phyloP scores from a whole-genome alignment of 2,329 filamentous ascomycete genomes.

The Cytospora mali region DNA sequence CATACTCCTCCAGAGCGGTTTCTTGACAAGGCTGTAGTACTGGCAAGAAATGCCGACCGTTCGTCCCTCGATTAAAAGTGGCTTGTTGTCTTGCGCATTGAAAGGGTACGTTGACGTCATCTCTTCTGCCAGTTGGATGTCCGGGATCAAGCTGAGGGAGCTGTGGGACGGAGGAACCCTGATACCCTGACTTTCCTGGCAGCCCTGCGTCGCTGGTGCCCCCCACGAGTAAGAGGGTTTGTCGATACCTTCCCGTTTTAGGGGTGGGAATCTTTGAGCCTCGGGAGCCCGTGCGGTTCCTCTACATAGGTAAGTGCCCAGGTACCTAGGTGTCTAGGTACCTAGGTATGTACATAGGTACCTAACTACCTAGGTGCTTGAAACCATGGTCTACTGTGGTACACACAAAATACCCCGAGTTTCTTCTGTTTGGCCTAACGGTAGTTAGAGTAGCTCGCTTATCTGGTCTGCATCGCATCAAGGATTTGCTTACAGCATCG shows the following conservation, averaged over 20 bases:
- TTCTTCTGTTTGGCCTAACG: neutral
- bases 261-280: neutral
- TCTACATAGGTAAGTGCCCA: neutral
- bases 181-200: too few relatives aligned
- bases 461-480: neutral
- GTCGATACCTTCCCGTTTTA: neutral
- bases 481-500: neutral
- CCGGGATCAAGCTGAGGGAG: neutral
- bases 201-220: too few relatives aligned
- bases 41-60: neutral
- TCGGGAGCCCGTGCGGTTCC: neutral
- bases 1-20: neutral
- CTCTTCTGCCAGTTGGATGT: neutral
- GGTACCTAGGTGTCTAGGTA: constrained; percentile 1
- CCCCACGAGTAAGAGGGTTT: neutral
- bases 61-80: neutral
- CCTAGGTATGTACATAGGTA: neutral
- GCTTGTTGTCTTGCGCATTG: neutral
- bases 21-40: too few relatives aligned
- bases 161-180: neutral
- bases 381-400: neutral
- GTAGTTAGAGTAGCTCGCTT: neutral
- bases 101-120: neutral
- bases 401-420: neutral
- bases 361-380: neutral